These are phyloP conservation scores for Nannizzia gypsea DNA, from an alignment of 2,329 filamentous ascomycete species.

Conservation along the genomic window DNA sequence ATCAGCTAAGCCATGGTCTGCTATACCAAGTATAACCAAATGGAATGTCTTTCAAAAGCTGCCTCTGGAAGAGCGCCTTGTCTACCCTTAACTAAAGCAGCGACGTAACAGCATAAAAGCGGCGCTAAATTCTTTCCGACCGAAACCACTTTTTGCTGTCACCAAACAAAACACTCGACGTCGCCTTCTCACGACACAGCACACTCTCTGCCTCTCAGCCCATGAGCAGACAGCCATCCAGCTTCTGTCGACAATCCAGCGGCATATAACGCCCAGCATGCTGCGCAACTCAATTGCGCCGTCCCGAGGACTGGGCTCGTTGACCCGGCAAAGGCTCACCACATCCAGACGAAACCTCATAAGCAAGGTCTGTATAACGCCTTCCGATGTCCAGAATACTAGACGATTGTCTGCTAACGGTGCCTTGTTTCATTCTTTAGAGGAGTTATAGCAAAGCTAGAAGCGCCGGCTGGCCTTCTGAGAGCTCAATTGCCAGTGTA, in stretches of 20 bases:
- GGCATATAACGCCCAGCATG: slow-evolving; percentile 37
- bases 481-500: not conserved
- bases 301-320: slow-evolving; percentile 33
- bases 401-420: not conserved
- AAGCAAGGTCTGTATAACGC: slow-evolving; percentile 27
- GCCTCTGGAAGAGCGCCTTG: not conserved
- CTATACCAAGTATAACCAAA: not conserved
- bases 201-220: not conserved
- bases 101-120: slow-evolving; percentile 7
- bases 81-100: not conserved
- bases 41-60: not conserved
- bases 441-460: slow-evolving; percentile 26
- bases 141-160: not conserved
- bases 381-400: not conserved
- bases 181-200: not conserved
- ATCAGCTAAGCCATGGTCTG: not conserved
- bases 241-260: slow-evolving; percentile 4
- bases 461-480: slow-evolving; percentile 3
- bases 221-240: not conserved
- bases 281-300: slow-evolving; percentile 44
- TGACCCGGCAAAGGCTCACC: slow-evolving; percentile 30
- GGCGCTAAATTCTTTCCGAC: slow-evolving; percentile 8
- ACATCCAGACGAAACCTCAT: slow-evolving; percentile 18
- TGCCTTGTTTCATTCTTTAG: not conserved
- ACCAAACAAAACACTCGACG: slow-evolving; percentile 1